Conservation (phyloP, 2,329 filamentous ascomycete genomes). For the Arthrinium puccinioides region DNA sequence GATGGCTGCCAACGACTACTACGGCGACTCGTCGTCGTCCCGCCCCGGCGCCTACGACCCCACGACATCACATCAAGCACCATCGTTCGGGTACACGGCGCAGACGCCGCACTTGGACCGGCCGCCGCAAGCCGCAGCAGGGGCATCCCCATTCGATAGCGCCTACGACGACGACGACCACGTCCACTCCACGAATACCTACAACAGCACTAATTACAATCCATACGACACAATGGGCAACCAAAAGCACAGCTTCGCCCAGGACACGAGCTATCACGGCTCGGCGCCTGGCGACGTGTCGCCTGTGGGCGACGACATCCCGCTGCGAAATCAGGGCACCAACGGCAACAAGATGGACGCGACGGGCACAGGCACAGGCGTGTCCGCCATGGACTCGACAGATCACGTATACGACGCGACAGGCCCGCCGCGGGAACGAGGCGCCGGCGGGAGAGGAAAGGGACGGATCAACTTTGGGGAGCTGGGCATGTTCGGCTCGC, state of each 20-base stretch:
- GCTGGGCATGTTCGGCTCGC: slow-evolving; percentile 50
- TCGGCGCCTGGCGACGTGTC: slow-evolving; percentile 29
- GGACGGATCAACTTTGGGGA: slow-evolving; percentile 46
- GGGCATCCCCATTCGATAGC: slow-evolving; percentile 53
- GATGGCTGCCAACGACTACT: slow-evolving; percentile 64
- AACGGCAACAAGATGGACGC: slow-evolving; percentile 25
- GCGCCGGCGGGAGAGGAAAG: slow-evolving; percentile 19
- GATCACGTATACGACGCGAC: slow-evolving; percentile 57
- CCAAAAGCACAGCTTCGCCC: slow-evolving; percentile 35
- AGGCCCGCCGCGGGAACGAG: slow-evolving; percentile 21
- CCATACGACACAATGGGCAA: too few relatives aligned
- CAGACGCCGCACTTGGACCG: slow-evolving; percentile 36
- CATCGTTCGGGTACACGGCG: too few relatives aligned
- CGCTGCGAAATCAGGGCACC: slow-evolving; percentile 44
- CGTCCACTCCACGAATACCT: slow-evolving; percentile 50
- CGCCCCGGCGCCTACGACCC: slow-evolving; percentile 27
- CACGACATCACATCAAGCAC: slow-evolving; percentile 17
- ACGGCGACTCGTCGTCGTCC: slow-evolving; percentile 36
- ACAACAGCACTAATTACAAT: too few relatives aligned
- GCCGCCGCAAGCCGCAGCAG: slow-evolving; percentile 23
- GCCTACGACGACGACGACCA: slow-evolving; percentile 67
- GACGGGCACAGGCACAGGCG: slow-evolving; percentile 14
- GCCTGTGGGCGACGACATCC: slow-evolving; percentile 46
- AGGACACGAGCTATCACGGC: slow-evolving; percentile 53
- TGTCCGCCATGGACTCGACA: slow-evolving; percentile 25